Evolutionary conservation across 257 asterid species (phyloP).

Genomic region (Plantago ovata): DNA sequence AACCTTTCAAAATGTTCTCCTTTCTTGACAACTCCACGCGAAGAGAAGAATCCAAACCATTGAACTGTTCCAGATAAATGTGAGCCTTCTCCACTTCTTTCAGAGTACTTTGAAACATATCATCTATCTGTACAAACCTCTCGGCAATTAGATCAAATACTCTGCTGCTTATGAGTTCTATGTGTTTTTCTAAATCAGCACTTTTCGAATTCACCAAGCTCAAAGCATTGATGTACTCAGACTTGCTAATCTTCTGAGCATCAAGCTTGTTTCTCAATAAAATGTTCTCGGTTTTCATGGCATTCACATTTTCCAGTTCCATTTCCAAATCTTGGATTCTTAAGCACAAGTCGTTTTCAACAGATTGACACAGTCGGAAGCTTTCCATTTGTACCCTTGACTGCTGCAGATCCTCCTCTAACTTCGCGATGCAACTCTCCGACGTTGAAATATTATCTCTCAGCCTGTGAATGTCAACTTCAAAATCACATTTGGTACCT

Average conservation of each 20-base stretch:
- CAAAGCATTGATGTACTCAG: conserved; percentile 31
- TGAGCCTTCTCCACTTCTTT: conserved; percentile 37
- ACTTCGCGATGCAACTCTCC: conserved; percentile 36
- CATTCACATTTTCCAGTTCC: conserved; percentile 33
- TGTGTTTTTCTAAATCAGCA: conserved; percentile 25
- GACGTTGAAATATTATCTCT: conserved; percentile 26
- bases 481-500: conserved; percentile 33
- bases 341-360: conserved; percentile 29
- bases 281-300: conserved; percentile 39
- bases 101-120: conserved; percentile 36
- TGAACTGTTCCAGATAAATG: conserved; percentile 43
- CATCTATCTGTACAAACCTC: conserved; percentile 36
- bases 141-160: conserved; percentile 26
- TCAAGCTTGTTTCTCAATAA: conserved; percentile 48
- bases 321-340: conserved; percentile 37
- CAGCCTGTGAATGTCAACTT: conserved; percentile 36
- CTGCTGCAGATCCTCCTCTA: conserved; percentile 39
- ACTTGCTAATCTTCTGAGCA: conserved; percentile 29
- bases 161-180: conserved; percentile 34
- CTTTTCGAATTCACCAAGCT: conserved; percentile 30
- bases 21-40: conserved; percentile 64
- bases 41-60: conserved; percentile 40
- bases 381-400: conserved; percentile 27
- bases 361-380: conserved; percentile 36
- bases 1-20: conserved; percentile 78